Percentiles rank a stretch among this genome's conserved stretches.
phyloP scores from a whole-genome alignment of 768 basidiomycete species.

The Leucocoprinus sp. region DNA sequence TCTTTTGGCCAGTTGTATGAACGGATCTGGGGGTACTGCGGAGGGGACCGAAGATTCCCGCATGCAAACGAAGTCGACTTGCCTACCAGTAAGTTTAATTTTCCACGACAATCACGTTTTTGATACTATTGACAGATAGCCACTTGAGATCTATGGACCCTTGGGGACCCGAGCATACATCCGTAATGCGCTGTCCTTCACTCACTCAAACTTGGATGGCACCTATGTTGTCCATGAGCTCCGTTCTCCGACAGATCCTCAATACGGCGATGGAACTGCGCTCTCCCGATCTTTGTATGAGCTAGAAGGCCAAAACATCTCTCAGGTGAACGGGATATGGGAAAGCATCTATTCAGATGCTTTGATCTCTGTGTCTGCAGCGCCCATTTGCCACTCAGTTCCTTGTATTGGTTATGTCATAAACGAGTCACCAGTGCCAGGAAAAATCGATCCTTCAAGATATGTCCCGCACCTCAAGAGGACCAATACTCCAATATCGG shows the following conservation, averaged over 20 bases:
- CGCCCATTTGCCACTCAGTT: constrained; percentile 72
- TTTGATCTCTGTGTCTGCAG: constrained; percentile 59
- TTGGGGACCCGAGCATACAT: constrained; percentile 76
- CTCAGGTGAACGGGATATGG: constrained; percentile 56
- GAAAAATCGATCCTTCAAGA: constrained; percentile 62
- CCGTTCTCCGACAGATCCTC: constrained; percentile 52
- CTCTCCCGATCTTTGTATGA: constrained; percentile 48
- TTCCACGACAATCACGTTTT: background rate
- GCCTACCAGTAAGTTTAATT: constrained; percentile 23
- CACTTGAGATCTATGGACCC: constrained; percentile 81
- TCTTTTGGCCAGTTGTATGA: constrained; percentile 58
- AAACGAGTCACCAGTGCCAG: constrained; percentile 60
- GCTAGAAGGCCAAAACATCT: constrained; percentile 55
- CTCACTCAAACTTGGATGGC: constrained; percentile 55
- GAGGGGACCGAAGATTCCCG: constrained; percentile 58
- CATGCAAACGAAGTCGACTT: constrained; percentile 21
- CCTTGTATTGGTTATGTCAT: constrained; percentile 78
- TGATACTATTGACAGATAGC: constrained; percentile 26
- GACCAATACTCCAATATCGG: constrained; percentile 60
- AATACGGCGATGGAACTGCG: constrained; percentile 37
- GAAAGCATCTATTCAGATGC: constrained; percentile 49
- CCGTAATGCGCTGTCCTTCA: constrained; percentile 57
- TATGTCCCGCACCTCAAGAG: constrained; percentile 65
- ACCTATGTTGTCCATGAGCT: constrained; percentile 83
- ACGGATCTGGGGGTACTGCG: constrained; percentile 63